Evolutionary conservation across 2,329 filamentous ascomycete species (phyloP), one percentile per base, ranked within the genome.

Genomic region (Diplodia intermedia): DNA sequence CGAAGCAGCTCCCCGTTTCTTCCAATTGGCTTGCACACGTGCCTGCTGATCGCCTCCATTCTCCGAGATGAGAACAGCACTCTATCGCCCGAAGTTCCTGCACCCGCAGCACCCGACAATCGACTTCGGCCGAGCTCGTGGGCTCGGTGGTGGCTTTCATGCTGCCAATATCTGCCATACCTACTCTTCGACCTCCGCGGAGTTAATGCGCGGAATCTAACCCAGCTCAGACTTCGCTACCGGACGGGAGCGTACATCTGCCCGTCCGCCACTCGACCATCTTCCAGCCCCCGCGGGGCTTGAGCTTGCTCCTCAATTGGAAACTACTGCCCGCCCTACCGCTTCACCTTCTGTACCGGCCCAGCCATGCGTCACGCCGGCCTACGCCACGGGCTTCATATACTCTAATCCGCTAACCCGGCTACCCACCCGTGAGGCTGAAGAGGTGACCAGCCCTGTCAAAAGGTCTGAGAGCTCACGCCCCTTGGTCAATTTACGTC

Each of bases 121-220:
- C 20, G 8, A 31, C 31, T 49, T 63, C 60, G 60, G 60, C 60
- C 60, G 60, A 63, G 60, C 29, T 49, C 31, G 18, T 2, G 15
- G n/a, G 29, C 26, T 49, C n/a, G 18, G 43, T 47, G 7, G 43
- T 3, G 20, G 20, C 31, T n/a, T 50, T 38, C 29, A 11, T 20
- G 47, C 43, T 4, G 50, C 36, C 36, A 18, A 15, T 9, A 5
- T 2, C 4, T 7, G 23, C 9, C 5, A 3, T 7, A 23, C 33
- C 31, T 56, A 23, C 18, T 60, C 20, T 18, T 60, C 36, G 29
- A 12, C 20, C 36, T 38, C 11, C 3, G 43, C 36, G 55, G 55
- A 29, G 33, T 52, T 63, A 26, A 36, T 26, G 60, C 47, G 31
- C 43, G 47, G 43, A n/a, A 63, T 38, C 43, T 52, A 52, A 40